A percentile compares a stretch with the other conserved stretches of the same genome.
Conservation (phyloP, 148 eudicot species). For the Diospyros kaki region DNA sequence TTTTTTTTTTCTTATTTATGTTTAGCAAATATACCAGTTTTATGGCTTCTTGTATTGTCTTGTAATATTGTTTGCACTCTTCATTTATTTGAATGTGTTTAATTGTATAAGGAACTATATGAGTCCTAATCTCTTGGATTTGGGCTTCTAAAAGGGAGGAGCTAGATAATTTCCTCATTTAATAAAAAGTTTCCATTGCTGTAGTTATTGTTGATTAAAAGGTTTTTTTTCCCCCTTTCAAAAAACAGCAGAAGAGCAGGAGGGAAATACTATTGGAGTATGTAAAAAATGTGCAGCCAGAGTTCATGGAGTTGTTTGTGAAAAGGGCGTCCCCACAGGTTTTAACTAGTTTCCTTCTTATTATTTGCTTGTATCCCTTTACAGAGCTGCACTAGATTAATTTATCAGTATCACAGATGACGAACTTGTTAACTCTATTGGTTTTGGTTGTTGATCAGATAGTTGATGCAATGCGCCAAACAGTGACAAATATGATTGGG, state of each 20-base stretch:
- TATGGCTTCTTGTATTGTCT: too few relatives aligned
- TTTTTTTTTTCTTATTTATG: too few relatives aligned
- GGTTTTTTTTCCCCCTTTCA: background rate
- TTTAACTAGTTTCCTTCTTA: constrained; percentile 5
- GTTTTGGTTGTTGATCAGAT: constrained; percentile 35
- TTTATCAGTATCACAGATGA: background rate
- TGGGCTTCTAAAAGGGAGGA: background rate
- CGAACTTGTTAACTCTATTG: background rate
- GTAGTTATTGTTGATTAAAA: background rate
- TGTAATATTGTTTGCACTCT: too few relatives aligned
- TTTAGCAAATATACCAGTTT: too few relatives aligned
- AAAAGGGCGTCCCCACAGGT: constrained; percentile 91
- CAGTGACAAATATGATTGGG: constrained; percentile 90
- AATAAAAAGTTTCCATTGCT: background rate
- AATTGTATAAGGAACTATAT: too few relatives aligned
- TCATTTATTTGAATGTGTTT: too few relatives aligned
- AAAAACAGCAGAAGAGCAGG: constrained; percentile 53
- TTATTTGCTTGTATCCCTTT: background rate
- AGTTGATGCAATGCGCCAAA: constrained; percentile 95
- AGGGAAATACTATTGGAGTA: constrained; percentile 79
- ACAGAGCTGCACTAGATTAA: background rate
- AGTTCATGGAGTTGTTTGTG: constrained; percentile 85
- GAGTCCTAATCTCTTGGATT: too few relatives aligned
- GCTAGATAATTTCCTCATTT: background rate
- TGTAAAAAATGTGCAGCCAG: constrained; percentile 77